phyloP scores from a whole-genome alignment of 1,284 basidiomycete species.

The Bothia castanella region DNA sequence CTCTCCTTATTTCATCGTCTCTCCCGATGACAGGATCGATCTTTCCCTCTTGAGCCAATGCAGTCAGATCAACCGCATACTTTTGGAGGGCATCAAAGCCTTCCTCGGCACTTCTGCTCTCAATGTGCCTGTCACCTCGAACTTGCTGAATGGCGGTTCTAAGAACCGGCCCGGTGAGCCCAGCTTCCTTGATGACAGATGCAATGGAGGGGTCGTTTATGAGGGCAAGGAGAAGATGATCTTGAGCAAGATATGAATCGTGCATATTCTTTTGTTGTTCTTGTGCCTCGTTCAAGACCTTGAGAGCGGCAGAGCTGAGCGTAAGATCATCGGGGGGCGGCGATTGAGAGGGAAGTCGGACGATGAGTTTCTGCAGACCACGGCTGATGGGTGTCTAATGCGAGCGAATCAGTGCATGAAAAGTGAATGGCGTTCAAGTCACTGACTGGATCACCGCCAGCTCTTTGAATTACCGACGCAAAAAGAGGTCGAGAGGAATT shows the following conservation, averaged over 20 bases:
- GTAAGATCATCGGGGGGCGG: conserved; percentile 81
- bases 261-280: conserved; percentile 83
- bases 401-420: conserved; percentile 32
- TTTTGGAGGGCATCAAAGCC: conserved; percentile 85
- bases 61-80: conserved; percentile 83
- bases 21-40: conserved; percentile 92
- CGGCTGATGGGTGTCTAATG: conserved; percentile 55
- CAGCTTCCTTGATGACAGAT: conserved; percentile 69
- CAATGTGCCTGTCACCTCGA: conserved; percentile 78
- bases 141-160: conserved; percentile 79
- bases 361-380: conserved; percentile 63
- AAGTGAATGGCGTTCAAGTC: conserved; percentile 6
- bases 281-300: conserved; percentile 79
- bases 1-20: conserved; percentile 77
- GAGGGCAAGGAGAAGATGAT: conserved; percentile 71
- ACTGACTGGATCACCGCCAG: conserved; percentile 69
- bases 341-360: conserved; percentile 77
- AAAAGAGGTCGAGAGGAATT: conserved; percentile 52
- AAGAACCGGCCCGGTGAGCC: conserved; percentile 67
- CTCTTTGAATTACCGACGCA: conserved; percentile 69
- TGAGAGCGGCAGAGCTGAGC: conserved; percentile 57
- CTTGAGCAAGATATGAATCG: conserved; percentile 92
- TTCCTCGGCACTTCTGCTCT: conserved; percentile 78
- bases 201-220: conserved; percentile 65
- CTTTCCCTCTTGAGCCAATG: conserved; percentile 85